Evolutionary conservation across 305 asterid species (phyloP).

Genomic region (Solanum chacoense): DNA sequence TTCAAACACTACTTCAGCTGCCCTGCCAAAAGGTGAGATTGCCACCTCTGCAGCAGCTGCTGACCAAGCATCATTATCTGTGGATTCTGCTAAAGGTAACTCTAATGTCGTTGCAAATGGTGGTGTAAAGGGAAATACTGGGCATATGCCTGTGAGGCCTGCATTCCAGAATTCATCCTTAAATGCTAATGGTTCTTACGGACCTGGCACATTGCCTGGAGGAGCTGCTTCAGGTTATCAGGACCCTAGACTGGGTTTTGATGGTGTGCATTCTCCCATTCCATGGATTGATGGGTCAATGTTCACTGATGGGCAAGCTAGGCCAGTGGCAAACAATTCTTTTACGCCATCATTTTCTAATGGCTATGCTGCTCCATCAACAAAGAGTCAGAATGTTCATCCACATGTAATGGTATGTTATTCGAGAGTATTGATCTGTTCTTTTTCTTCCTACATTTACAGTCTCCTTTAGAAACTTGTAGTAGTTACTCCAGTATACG

Average conservation of each 20-base stretch:
- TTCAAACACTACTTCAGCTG: constrained; percentile 24
- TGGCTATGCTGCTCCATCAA: constrained; percentile 21
- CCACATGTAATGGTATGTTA: constrained; percentile 10
- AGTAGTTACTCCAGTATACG: not conserved
- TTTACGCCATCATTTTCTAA: constrained; percentile 30
- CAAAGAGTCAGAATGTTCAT: constrained; percentile 33
- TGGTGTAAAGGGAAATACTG: constrained; percentile 32
- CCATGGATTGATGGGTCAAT: constrained; percentile 47
- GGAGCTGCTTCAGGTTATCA: constrained; percentile 44
- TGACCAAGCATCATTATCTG: constrained; percentile 33
- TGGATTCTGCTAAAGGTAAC: constrained; percentile 43
- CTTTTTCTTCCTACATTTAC: not conserved
- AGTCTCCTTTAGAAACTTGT: not conserved
- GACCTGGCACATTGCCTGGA: constrained; percentile 35
- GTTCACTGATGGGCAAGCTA: constrained; percentile 36
- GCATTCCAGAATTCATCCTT: constrained; percentile 33
- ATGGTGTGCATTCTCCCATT: constrained; percentile 43
- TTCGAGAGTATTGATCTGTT: not conserved
- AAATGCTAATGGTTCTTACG: constrained; percentile 31
- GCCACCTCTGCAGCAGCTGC: constrained; percentile 33
- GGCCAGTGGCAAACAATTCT: constrained; percentile 29
- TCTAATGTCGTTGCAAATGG: constrained; percentile 30
- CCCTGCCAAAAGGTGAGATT: constrained; percentile 39
- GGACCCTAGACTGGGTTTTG: constrained; percentile 44
- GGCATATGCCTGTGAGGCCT: constrained; percentile 19